Evolutionary conservation across 2,329 filamentous ascomycete genomes (phyloP), one percentile per base, ranked within the genome.

Genomic region (Alternaria novae-zelandiae): DNA sequence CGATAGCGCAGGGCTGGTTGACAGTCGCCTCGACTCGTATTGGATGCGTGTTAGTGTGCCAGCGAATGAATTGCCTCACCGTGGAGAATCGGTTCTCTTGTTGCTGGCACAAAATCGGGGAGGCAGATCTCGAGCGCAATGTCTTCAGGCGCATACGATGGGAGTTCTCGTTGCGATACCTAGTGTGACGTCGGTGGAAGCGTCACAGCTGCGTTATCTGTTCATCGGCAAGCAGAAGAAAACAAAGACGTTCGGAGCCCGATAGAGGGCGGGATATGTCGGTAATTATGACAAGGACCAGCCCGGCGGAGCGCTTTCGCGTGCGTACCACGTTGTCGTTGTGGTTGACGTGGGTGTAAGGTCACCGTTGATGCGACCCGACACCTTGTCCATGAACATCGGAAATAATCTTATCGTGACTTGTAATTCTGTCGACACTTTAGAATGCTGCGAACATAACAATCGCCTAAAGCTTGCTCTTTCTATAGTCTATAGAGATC

Each of bases 1-100:
- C 59, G 59, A 61, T 61, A 61, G 59, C 46, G 44, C 62, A 45
- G 49, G 43, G 36, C 36, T 28, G 41, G 25, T 51, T 15, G 21
- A 15, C 43, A 56, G 23, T 25, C 54, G 23, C 26, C 13, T 44
- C 21, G 50, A 6, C 28, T 55, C 49, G 30, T 36, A 55, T 43
- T 55, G 50, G 50, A 59, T 44, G 41, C 23, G 36, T 47, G 28
- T 45, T 54, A 44, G 57, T 32, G 15, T 20, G 2, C 28, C n/a
- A 32, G 44, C 57, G 51, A 60, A 56, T 56, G 20, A 32, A 12
- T 11, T 41, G 44, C 28, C 12, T 36, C 28, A n/a, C 30, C 28
- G 44, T 25, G 46, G 45, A 32, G 44, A 43, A 46, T 20, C 11
- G 2, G 4, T 26, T 21, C 26, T 41, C 7, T 46, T 10, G 23